Evolutionary conservation across 805 yeast species (phyloP), one percentile per base, ranked within the genome.

Genomic region (Alloascoidea hylecoeti): DNA sequence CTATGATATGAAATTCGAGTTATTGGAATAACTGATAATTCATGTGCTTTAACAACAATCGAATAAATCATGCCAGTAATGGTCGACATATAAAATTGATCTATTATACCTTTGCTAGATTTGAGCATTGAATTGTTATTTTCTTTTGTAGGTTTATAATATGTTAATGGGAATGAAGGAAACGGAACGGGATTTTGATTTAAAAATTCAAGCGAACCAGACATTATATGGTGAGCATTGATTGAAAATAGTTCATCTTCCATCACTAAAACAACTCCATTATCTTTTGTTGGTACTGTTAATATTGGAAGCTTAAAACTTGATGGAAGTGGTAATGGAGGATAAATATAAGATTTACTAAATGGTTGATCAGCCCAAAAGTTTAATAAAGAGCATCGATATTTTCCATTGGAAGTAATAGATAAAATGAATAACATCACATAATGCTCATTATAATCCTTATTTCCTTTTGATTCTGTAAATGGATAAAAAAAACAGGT

Each of bases 131-230:
- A 42, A 15, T 42, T 44, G n/a, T n/a, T n/a, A 33, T 33, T 33
- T 9, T 33, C 18, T 12, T 9, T 12, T 9, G 35, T 9, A 12
- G 35, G 58, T 18, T 49, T 44, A 43, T 54, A 60, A 39, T 36
- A 61, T 14, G 55, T 50, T 0, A 68, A 62, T 1, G 76, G 75
- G 44, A 66, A 68, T 1, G 42, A 18, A 15, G 37, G 34, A 49
- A 43, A 46, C 35, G 33, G 45, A 43, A 34, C 51, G 38, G 34
- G 52, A 9, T 27, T 33, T 3, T 41, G 39, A n/a, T n/a, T n/a
- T 2, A 44, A 39, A 40, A 68, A 66, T 17, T 57, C 48, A 38
- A 60, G 58, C 36, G 65, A 66, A 0, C 70, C 76, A 3, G 74
- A 66, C 15, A 66, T 48, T 2, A 71, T 62, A 36, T 68, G 64